A percentile compares a stretch with the other conserved stretches of the same genome.
phyloP scores from a whole-genome alignment of 1,284 basidiomycete species.

The Hypsizygus ulmarius region DNA sequence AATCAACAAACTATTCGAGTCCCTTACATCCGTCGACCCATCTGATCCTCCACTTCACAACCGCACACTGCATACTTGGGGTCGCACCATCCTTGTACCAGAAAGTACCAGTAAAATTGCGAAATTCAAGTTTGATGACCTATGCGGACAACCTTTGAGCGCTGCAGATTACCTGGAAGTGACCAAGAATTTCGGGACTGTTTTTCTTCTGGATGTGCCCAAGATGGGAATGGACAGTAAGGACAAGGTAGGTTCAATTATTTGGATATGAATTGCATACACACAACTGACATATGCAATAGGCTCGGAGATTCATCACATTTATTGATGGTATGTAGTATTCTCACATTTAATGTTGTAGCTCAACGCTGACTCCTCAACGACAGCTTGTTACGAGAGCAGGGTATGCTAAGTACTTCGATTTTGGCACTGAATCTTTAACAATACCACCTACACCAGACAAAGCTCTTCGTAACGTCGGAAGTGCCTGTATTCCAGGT shows the following conservation, averaged over 20 bases:
- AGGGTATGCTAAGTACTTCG: constrained; percentile 45
- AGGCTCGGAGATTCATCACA: constrained; percentile 95
- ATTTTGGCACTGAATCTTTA: not conserved
- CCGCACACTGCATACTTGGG: constrained; percentile 84
- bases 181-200: constrained; percentile 81
- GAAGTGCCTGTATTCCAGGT: constrained; percentile 87
- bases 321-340: constrained; percentile 84
- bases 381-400: constrained; percentile 85
- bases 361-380: not conserved
- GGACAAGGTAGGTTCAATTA: constrained; percentile 62
- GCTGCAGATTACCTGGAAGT: constrained; percentile 97
- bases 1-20: constrained; percentile 81
- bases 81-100: constrained; percentile 78
- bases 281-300: not conserved
- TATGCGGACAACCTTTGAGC: constrained; percentile 88
- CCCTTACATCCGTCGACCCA: constrained; percentile 58
- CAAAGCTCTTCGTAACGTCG: constrained; percentile 86
- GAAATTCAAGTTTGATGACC: constrained; percentile 82
- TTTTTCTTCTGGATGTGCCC: constrained; percentile 88
- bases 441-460: constrained; percentile 41
- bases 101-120: constrained; percentile 79
- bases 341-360: not conserved
- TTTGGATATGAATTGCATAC: constrained; percentile 4
- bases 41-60: constrained; percentile 58
- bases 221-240: constrained; percentile 87